A percentile compares a stretch with the other conserved stretches of the same genome.
Evolutionary conservation across 768 basidiomycete species (phyloP).

Genomic region (Udeniomyces megalosporus): DNA sequence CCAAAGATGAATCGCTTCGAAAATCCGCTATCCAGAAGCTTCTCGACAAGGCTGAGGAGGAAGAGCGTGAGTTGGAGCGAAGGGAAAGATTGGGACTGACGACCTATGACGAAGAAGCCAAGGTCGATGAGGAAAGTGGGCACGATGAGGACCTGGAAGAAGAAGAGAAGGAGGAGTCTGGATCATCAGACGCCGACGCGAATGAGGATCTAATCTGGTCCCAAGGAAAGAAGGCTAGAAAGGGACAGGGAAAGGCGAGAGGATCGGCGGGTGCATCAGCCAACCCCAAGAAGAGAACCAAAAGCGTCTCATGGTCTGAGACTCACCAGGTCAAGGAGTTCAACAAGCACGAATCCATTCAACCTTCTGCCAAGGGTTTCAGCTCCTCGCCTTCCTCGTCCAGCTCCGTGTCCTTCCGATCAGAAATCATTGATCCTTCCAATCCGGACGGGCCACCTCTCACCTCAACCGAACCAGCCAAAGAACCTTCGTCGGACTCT

Average conservation of each 20-base stretch:
- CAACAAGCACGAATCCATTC: not conserved
- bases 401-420: not conserved
- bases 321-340: constrained; percentile 12
- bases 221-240: not conserved
- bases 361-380: not conserved
- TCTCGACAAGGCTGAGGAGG: constrained; percentile 4
- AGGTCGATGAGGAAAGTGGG: no score
- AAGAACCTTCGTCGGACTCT: not conserved
- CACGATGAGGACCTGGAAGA: no score
- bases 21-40: not conserved
- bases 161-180: not conserved
- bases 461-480: not conserved
- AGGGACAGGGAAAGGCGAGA: not conserved
- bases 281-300: not conserved
- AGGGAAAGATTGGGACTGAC: not conserved
- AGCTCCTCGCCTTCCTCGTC: not conserved
- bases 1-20: not conserved
- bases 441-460: not conserved
- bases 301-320: constrained; percentile 13
- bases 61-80: not conserved
- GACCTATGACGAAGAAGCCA: not conserved
- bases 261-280: not conserved
- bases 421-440: not conserved
- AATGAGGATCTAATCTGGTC: not conserved
- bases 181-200: not conserved